Percentiles rank a stretch among this genome's conserved stretches.
Conservation (phyloP, 1,284 basidiomycete genomes). For the Rhodofomes roseus region DNA sequence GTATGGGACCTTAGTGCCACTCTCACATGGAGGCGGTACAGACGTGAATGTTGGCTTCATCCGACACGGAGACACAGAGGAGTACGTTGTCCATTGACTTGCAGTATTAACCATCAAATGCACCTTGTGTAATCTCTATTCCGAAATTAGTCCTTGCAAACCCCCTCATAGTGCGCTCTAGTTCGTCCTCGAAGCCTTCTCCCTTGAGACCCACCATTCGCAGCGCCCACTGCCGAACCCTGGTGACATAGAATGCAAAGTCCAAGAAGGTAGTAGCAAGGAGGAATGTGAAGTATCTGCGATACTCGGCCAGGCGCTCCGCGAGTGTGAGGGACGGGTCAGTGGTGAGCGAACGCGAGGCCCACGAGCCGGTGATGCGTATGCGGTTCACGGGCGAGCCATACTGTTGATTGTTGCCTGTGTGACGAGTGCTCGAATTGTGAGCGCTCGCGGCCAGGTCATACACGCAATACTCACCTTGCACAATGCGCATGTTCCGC, state of each 20-base stretch:
- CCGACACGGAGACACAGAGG: no score
- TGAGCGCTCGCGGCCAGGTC: not conserved
- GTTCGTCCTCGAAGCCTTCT: constrained; percentile 58
- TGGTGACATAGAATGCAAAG: constrained; percentile 51
- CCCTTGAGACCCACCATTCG: constrained; percentile 30
- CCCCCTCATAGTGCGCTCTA: constrained; percentile 56
- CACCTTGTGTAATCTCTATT: constrained; percentile 39
- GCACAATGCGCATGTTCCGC: constrained; percentile 79
- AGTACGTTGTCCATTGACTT: no score
- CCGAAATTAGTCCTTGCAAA: constrained; percentile 59
- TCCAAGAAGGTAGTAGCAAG: constrained; percentile 52
- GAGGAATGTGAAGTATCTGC: constrained; percentile 51
- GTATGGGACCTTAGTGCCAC: no score
- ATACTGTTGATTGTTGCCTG: constrained; percentile 73
- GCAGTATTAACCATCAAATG: constrained; percentile 22
- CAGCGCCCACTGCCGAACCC: constrained; percentile 47
- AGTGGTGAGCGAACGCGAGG: constrained; percentile 51
- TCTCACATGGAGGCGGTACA: no score
- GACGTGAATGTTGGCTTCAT: no score
- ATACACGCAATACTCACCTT: constrained; percentile 38
- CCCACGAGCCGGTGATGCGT: constrained; percentile 77
- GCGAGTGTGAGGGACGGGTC: constrained; percentile 34
- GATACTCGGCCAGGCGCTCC: constrained; percentile 44
- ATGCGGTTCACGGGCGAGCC: constrained; percentile 85
- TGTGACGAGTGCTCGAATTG: not conserved